These are phyloP conservation scores for Golubevia pallescens DNA, from an alignment of 1,284 basidiomycete species.

Conservation along the genomic window DNA sequence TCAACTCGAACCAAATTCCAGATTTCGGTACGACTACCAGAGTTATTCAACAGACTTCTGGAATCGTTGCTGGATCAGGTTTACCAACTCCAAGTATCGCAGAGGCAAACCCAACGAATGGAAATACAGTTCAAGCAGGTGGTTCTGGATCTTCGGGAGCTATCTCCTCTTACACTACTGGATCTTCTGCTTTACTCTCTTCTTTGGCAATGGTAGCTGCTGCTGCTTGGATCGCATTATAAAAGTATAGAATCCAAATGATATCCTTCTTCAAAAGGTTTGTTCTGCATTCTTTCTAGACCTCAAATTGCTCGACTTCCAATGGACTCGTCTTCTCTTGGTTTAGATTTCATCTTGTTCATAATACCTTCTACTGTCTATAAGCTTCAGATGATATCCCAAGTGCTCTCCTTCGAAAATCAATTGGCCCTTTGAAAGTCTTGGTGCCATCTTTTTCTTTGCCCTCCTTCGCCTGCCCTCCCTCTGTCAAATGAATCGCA, in stretches of 20 bases:
- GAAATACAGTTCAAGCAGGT: neutral
- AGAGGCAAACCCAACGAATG: neutral
- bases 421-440: no score
- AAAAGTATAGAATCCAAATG: neutral
- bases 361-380: no score
- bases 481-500: no score
- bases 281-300: no score
- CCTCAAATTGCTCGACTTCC: no score
- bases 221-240: neutral
- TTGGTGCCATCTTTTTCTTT: no score
- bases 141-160: neutral
- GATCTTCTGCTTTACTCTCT: neutral
- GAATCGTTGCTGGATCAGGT: slow-evolving; percentile 27
- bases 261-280: no score
- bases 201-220: neutral
- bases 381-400: no score
- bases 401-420: no score
- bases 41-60: neutral
- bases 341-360: no score
- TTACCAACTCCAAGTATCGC: slow-evolving; percentile 27
- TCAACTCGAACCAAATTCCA: slow-evolving; percentile 5
- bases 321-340: no score
- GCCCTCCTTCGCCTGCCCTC: no score
- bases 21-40: slow-evolving; percentile 12
- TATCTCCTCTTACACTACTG: neutral